These are phyloP conservation scores for Senna siamea DNA, from an alignment of 306 rosid species.

Conservation along the genomic window DNA sequence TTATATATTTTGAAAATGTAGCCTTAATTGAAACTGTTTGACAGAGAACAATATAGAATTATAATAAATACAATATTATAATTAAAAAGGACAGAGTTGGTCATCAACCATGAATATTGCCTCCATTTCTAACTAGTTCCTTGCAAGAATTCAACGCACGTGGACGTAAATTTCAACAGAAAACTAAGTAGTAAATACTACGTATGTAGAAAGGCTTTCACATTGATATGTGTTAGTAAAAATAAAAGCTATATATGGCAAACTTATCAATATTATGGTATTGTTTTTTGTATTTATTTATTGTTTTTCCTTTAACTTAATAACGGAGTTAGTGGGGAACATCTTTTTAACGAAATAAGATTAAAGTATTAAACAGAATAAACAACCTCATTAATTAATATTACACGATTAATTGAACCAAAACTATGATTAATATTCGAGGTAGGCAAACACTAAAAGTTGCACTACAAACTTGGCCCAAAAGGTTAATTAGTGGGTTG, in stretches of 20 bases:
- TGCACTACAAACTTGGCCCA: neutral
- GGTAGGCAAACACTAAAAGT: neutral
- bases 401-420: slow-evolving; percentile 16
- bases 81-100: too few species aligned
- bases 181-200: too few species aligned
- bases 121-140: too few species aligned
- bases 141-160: slow-evolving; percentile 2
- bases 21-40: too few species aligned
- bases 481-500: neutral
- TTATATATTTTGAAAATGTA: too few species aligned
- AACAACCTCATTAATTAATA: neutral
- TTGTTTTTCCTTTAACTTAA: neutral
- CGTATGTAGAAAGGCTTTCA: too few species aligned
- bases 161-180: neutral
- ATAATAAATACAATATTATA: too few species aligned
- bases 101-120: too few species aligned
- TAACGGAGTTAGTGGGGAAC: slow-evolving; percentile 24
- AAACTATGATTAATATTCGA: neutral
- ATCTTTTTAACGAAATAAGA: neutral
- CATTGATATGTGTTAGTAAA: neutral
- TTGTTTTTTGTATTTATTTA: too few species aligned
- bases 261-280: neutral
- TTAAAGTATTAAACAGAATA: neutral
- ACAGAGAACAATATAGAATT: too few species aligned
- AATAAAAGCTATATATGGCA: neutral